Evolutionary conservation across 495 filamentous ascomycete species (phyloP), one percentile per base, ranked within the genome.

Genomic region (Neurospora sp.): DNA sequence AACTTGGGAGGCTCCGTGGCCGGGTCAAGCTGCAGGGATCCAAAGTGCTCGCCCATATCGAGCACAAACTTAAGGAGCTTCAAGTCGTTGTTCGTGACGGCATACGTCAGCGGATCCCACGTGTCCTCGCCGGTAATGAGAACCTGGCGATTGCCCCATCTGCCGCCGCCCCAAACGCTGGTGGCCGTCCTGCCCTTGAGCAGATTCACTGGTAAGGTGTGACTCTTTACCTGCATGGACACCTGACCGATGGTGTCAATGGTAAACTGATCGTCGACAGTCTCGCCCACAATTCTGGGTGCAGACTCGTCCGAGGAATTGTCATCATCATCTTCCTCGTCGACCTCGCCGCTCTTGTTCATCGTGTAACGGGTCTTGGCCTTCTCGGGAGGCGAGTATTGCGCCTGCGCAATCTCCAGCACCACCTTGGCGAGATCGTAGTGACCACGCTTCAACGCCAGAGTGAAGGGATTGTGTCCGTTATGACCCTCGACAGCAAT

Each of bases 231-330:
- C 66, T 90, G 79, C 54, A 85, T 89, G 3, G 86, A 86, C 1
- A 89, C 83, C 75, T 90, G 85, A 2, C 90, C 92, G 42, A 94
- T 81, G 74, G 92, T 88, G 4, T 94, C 91, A 72, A 92, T 84
- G 0, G 91, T 94, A 78, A 90, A 93, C 21, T 86, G 80, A 17
- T 87, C 86, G 71, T 90, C 85, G 37, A 92, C 77, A n/a, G 83
- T 80, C 69, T 88, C 81, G 28, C 80, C 74, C 45, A 89, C 82
- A 28, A 88, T 82, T n/a, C 80, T 81, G 19, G 84, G 85, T n/a
- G 81, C 82, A 59, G 76, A 74, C 8, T 72, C 77, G 28, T 73
- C 73, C 2, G 38, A 36, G 11, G 75, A 77, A n/a, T 79, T 79
- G 8, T 75, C 77, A 21, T 75, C 62, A 39, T 76, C 71, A 34